These are phyloP conservation scores for Parastagonospora nodorum DNA, from an alignment of 2,329 filamentous ascomycete genomes.

Conservation along the genomic window DNA sequence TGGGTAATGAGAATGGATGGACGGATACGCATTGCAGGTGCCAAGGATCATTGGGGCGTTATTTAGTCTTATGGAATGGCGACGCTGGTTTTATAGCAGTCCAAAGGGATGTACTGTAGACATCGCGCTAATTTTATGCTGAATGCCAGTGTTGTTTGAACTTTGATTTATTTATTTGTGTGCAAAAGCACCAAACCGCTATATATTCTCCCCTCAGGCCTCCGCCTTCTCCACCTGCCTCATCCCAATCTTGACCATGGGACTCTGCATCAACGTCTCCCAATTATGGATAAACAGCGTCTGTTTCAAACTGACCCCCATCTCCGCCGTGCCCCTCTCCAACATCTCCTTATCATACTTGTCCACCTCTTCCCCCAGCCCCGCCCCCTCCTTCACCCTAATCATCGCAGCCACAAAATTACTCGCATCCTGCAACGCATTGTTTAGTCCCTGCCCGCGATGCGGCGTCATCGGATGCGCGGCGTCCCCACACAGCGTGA, in stretches of 20 bases:
- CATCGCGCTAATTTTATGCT: no score
- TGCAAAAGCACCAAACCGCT: no score
- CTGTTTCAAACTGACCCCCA: slow-evolving; percentile 51
- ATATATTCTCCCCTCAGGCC: no score
- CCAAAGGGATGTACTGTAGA: no score
- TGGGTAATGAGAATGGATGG: background rate
- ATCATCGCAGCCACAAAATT: slow-evolving; percentile 25
- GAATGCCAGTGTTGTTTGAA: no score
- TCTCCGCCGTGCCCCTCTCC: slow-evolving; percentile 51
- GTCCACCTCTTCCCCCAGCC: slow-evolving; percentile 9
- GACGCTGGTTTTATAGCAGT: background rate
- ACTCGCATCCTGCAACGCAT: slow-evolving; percentile 38
- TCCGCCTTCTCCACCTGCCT: background rate
- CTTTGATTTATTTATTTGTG: no score
- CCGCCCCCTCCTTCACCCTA: background rate
- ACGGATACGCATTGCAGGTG: background rate
- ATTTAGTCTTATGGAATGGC: background rate
- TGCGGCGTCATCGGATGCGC: slow-evolving; percentile 48
- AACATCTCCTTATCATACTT: slow-evolving; percentile 46
- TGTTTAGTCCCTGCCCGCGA: slow-evolving; percentile 44
- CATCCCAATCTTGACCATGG: slow-evolving; percentile 32
- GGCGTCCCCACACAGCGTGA: slow-evolving; percentile 45
- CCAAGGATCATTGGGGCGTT: background rate
- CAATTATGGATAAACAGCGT: slow-evolving; percentile 54
- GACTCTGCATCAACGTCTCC: slow-evolving; percentile 33